Base-by-base conservation (phyloP, 768 basidiomycete genomes). In the Austroboletus eburneus region DNA sequence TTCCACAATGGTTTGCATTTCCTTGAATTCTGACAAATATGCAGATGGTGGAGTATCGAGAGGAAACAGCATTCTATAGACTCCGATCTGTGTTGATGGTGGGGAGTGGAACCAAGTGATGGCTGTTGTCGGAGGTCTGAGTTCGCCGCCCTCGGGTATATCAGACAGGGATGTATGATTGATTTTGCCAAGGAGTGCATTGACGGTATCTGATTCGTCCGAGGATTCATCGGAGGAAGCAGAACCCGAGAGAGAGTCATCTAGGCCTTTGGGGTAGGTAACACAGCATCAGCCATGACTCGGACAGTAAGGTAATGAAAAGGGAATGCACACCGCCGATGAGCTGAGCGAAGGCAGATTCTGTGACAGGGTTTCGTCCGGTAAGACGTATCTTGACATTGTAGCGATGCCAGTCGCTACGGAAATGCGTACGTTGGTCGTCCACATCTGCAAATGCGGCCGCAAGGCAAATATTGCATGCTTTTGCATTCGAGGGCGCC, bases 381-480 rank as follows among this genome's bases (percentile, higher is more conserved):
- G 74, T 69, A 40, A 92, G 69, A 46, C 83, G 82, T 39, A 80
- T 76, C 68, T 95, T 96, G 55, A 93, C 88, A 64, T 98, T 98
- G 70, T 95, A 98, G 48, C 93, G 80, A 75, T 99, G 95, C 96
- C 95, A 98, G 66, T 99, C 95, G 9, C 89, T 90, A 55, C 83
- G 81, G 64, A 89, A 96, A 67, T 98, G 95, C 2, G 70, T 64
- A 42, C 93, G 76, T 57, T 97, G 92, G 48, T 87, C 87, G 27
- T 87, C 81, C 6, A 98, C 77, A 47, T 85, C 82, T 12, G 70
- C 54, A 53, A 98, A 97, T 0, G 68, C 57, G 3, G 78, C 75
- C 5, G 82, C 86, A 16, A 81, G 72, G 57, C 90, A 92, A 41
- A 91, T 69, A 42, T 79, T 85, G 61, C 89, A 91, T 0, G 81